Evolutionary conservation across 2,329 filamentous ascomycete species (phyloP), one percentile per base, ranked within the genome.

Genomic region (Xylaria digitata): DNA sequence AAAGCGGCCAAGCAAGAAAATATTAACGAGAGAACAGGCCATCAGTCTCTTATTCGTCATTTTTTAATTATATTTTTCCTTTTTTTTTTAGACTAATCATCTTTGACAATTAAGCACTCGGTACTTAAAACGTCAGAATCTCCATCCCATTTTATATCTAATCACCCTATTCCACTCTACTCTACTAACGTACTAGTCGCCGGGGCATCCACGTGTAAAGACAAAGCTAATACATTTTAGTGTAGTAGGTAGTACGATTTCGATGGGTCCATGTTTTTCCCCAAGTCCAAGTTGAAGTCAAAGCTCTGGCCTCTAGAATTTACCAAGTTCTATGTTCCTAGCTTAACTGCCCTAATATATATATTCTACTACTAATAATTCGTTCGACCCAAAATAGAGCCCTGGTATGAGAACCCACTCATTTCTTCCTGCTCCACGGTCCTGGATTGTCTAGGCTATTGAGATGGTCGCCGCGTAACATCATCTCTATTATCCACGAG

Each of bases 341-440:
- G 48, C 57, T 43, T 53, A n/a, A 6, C 34, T n/a, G 34, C 45
- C 19, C 46, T 48, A 59, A 49, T 9, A 37, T 37, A 37, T 37
- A 7, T 32, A 13, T 42, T 46, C 32, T 23, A 5, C 45, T 48
- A 43, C 32, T 23, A 5, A 32, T 48, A 43, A 55, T 45, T 30
- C 37, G 21, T 43, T 37, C 21, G 37, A 17, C 23, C 30, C 55
- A 48, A 42, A 32, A 32, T 43, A 11, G 7, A 26, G 42, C 40
- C 32, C 23, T 58, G 52, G 34, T 58, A 62, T 58, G 48, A 30
- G 55, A 63, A 23, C 46, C 60, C 60, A 66, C 62, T 56, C 59
- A 42, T 46, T 61, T 26, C 58, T 62, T 56, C 67, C 60, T 66
- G 50, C 30, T 34, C 67, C 67, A 63, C 34, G 67, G 67, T 49